Percentiles rank a stretch among this genome's conserved stretches.
Conservation (phyloP, 352 stramenopile genomes). For the Globisporangium alternatum region DNA sequence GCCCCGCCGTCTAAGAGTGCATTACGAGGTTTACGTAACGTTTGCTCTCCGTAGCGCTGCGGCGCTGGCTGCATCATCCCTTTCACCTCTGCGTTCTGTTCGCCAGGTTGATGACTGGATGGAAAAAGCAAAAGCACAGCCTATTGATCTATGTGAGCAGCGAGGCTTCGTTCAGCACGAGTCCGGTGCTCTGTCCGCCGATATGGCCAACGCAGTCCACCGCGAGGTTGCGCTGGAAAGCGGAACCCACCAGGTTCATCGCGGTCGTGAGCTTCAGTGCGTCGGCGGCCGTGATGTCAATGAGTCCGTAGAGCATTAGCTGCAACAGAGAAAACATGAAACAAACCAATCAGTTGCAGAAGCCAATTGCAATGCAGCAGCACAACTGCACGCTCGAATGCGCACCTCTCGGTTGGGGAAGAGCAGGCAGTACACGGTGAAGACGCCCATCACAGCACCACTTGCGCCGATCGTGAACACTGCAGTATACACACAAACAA, state of each 20-base stretch:
- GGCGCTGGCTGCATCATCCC: not conserved
- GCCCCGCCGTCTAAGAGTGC: not conserved
- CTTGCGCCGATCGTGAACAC: conserved; percentile 82
- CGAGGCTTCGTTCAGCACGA: conserved; percentile 47
- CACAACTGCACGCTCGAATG: not conserved
- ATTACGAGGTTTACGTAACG: not conserved
- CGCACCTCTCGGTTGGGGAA: conserved; percentile 64
- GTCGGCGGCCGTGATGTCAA: conserved; percentile 56
- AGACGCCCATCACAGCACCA: conserved; percentile 74
- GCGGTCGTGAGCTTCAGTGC: conserved; percentile 66
- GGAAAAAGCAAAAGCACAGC: not conserved
- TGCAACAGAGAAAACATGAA: conserved; percentile 18
- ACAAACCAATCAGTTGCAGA: not conserved
- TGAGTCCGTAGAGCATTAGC: conserved; percentile 61
- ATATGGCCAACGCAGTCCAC: conserved; percentile 82
- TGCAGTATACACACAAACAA: conserved; percentile 18
- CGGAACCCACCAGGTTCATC: conserved; percentile 53
- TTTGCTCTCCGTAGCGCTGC: not conserved
- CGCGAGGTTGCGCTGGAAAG: conserved; percentile 53
- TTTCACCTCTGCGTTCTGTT: not conserved
- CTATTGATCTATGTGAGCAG: conserved; percentile 19
- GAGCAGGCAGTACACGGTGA: conserved; percentile 75
- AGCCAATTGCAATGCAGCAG: not conserved
- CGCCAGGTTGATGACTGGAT: not conserved
- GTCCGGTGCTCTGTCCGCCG: conserved; percentile 55